Evolutionary conservation across 208 protist genomes (phyloP).

Genomic region (Leishmania aethiopica): DNA sequence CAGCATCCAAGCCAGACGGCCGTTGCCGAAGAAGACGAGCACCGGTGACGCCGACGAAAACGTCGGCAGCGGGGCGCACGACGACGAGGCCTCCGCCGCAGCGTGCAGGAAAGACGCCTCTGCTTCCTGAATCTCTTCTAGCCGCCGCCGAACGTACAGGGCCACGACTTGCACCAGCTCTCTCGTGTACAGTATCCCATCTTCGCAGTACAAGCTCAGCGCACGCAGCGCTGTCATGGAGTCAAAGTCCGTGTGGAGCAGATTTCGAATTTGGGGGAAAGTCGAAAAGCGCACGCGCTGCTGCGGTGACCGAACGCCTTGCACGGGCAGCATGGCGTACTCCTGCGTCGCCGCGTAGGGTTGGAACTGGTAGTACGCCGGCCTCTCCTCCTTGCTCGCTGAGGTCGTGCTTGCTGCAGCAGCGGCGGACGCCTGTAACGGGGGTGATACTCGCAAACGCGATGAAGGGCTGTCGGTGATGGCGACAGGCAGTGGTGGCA

Average conservation of each 20-base stretch:
- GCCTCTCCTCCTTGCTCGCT: neutral
- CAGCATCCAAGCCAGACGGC: constrained; percentile 61
- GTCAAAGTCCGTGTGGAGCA: constrained; percentile 70
- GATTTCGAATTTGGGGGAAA: constrained; percentile 69
- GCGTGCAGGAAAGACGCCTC: constrained; percentile 38
- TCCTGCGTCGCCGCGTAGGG: constrained; percentile 68
- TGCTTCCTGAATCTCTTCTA: constrained; percentile 32
- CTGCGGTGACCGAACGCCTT: constrained; percentile 19
- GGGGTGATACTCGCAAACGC: neutral
- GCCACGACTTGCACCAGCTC: constrained; percentile 60
- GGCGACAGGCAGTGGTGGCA: constrained; percentile 22
- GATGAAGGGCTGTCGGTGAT: neutral
- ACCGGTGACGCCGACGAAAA: constrained; percentile 54
- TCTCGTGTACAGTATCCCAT: constrained; percentile 49
- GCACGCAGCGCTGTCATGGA: constrained; percentile 54
- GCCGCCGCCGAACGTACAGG: constrained; percentile 55
- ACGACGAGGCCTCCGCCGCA: neutral
- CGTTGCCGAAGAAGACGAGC: constrained; percentile 73
- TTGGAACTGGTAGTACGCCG: constrained; percentile 50
- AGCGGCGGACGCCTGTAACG: neutral
- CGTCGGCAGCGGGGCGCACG: constrained; percentile 1
- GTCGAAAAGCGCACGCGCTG: constrained; percentile 48
- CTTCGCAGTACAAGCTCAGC: constrained; percentile 50
- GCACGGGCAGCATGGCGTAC: constrained; percentile 72
- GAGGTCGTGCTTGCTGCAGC: neutral